A percentile compares a stretch with the other conserved stretches of the same genome.
phyloP scores from a whole-genome alignment of 2,329 filamentous ascomycete species.

The Fusarium continuum region DNA sequence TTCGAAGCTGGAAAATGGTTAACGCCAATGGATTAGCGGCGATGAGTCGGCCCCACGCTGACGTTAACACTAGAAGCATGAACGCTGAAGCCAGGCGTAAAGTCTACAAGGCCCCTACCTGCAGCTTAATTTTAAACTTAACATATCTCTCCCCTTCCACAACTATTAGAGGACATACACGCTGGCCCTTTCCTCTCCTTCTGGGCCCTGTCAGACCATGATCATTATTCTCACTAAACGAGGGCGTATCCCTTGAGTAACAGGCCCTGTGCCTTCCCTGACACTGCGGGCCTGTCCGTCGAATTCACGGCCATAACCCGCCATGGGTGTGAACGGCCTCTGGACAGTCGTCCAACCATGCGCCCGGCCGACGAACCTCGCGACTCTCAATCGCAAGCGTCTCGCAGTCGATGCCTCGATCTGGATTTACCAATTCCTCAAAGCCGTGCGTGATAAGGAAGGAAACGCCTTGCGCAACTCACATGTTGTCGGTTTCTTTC shows the following conservation, averaged over 20 bases:
- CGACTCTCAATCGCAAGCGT: conserved; percentile 94
- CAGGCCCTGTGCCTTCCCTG: conserved; percentile 10
- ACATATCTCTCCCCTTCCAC: background rate
- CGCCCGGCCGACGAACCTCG: conserved; percentile 93
- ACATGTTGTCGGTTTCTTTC: conserved; percentile 97
- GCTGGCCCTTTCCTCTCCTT: background rate
- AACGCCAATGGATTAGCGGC: conserved; percentile 25
- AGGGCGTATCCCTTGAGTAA: conserved; percentile 37
- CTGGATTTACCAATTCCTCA: conserved; percentile 99
- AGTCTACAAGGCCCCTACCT: background rate
- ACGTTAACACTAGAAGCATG: conserved; percentile 31
- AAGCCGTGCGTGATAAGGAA: conserved; percentile 98
- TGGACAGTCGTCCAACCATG: conserved; percentile 97
- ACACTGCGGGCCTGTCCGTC: background rate
- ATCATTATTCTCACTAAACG: conserved; percentile 2
- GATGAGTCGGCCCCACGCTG: conserved; percentile 32
- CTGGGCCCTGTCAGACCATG: conserved; percentile 18
- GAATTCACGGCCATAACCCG: conserved; percentile 27
- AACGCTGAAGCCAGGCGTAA: conserved; percentile 11
- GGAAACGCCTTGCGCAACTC: conserved; percentile 96
- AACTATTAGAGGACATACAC: background rate
- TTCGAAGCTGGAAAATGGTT: conserved; percentile 6
- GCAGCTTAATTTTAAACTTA: background rate
- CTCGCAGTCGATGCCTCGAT: conserved; percentile 98
- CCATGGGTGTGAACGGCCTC: conserved; percentile 97